Conservation (phyloP, 1,284 basidiomycete genomes). For the Macrocystidia cucumis region DNA sequence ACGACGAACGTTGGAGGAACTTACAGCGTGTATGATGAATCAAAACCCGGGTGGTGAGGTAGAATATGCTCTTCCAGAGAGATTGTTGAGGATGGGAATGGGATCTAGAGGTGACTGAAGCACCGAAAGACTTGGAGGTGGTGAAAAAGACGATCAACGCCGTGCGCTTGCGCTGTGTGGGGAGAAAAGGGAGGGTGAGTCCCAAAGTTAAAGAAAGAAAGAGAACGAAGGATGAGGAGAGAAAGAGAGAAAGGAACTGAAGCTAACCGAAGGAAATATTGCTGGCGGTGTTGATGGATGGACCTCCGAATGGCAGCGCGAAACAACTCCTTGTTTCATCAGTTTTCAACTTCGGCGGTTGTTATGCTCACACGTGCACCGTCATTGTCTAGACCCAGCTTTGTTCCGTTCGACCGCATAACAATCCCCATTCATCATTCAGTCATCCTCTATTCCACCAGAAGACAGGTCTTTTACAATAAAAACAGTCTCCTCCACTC, state of each 20-base stretch:
- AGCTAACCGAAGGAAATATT: conserved; percentile 13
- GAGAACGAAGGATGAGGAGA: conserved; percentile 21
- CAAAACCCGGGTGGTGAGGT: conserved; percentile 7
- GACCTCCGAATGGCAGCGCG: no score
- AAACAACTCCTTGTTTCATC: no score
- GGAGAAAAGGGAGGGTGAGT: conserved; percentile 1
- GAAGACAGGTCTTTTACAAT: conserved; percentile 68
- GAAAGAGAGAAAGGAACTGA: conserved; percentile 20
- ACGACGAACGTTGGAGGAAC: no score
- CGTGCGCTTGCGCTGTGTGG: conserved; percentile 35
- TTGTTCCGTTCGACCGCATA: no score
- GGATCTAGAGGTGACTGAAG: conserved; percentile 22
- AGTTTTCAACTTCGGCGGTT: no score
- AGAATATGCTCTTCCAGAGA: conserved; percentile 24
- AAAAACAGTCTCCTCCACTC: conserved; percentile 82
- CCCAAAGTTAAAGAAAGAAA: conserved; percentile 18
- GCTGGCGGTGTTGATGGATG: conserved; percentile 1
- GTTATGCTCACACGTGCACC: no score
- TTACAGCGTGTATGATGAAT: background rate
- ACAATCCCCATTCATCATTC: conserved; percentile 7
- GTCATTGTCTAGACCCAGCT: no score
- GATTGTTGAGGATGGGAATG: conserved; percentile 13
- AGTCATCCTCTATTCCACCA: conserved; percentile 30
- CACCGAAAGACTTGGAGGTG: conserved; percentile 17
- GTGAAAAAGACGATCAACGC: conserved; percentile 52